Evolutionary conservation across 257 asterid genomes (phyloP).

Genomic region (Nicotiana obtusifolia): DNA sequence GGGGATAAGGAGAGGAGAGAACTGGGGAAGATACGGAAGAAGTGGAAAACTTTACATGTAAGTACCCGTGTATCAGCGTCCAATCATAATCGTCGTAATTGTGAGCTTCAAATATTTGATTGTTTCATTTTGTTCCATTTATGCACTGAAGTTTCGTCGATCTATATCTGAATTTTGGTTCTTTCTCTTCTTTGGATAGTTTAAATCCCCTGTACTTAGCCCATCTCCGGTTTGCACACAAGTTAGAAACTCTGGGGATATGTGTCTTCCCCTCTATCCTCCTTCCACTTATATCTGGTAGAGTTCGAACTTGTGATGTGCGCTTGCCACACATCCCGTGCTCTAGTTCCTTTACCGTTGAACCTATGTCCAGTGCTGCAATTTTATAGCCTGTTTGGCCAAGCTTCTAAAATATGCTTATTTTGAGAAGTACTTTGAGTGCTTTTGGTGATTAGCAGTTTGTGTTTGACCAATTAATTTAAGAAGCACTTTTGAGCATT

Average conservation of each 20-base stretch:
- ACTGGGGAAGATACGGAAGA: constrained; percentile 74
- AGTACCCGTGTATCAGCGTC: constrained; percentile 15
- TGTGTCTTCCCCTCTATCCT: not conserved
- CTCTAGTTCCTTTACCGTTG: not conserved
- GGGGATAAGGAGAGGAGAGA: constrained; percentile 89
- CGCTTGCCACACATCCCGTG: not conserved
- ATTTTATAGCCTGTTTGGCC: no score
- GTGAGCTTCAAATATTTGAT: not conserved
- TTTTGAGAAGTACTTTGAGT: no score
- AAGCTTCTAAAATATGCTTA: no score
- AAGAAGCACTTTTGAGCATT: no score
- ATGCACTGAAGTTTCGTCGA: not conserved
- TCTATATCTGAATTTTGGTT: not conserved
- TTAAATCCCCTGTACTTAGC: not conserved
- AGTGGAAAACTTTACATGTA: constrained; percentile 97
- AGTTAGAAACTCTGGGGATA: not conserved
- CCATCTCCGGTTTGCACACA: not conserved
- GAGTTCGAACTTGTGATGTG: not conserved
- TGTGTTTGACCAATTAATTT: no score
- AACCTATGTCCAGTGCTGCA: not conserved
- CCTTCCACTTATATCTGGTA: not conserved
- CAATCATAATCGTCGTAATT: not conserved
- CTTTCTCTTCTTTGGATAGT: not conserved
- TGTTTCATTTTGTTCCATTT: not conserved
- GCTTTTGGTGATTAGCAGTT: no score